Evolutionary conservation across 306 rosid genomes (phyloP).

Genomic region (Quercus mongolica): DNA sequence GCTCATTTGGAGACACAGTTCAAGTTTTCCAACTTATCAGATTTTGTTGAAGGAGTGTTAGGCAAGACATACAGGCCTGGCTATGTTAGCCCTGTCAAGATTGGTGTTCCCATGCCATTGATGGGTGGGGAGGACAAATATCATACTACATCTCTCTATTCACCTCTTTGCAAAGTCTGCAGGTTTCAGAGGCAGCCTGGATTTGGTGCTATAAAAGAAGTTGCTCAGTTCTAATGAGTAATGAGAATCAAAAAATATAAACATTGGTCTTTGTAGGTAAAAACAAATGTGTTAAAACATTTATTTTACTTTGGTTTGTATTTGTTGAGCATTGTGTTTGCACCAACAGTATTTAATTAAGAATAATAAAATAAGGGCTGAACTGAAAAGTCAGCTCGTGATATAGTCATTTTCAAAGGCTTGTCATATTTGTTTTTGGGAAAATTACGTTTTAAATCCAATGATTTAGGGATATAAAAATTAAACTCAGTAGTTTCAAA

Average conservation of each 20-base stretch:
- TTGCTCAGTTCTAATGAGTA: slow-evolving; percentile 39
- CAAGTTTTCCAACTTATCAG: slow-evolving; percentile 45
- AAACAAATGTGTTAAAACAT: background rate
- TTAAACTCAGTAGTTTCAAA: too few relatives aligned
- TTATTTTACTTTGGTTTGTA: slow-evolving; percentile 13
- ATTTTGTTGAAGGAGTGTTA: slow-evolving; percentile 63
- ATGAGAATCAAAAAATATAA: slow-evolving; percentile 2
- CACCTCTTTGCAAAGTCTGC: slow-evolving; percentile 51
- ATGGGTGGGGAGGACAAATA: slow-evolving; percentile 78
- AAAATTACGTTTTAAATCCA: too few relatives aligned
- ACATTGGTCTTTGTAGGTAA: background rate
- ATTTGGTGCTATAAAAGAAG: slow-evolving; percentile 24
- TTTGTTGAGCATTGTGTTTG: background rate
- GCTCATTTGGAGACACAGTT: slow-evolving; percentile 77
- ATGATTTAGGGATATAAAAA: too few relatives aligned
- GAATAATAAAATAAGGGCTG: slow-evolving; percentile 36
- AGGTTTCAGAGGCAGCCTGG: slow-evolving; percentile 49
- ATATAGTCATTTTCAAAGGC: background rate
- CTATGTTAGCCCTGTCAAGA: slow-evolving; percentile 68
- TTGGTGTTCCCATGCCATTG: slow-evolving; percentile 73
- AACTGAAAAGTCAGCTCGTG: slow-evolving; percentile 32
- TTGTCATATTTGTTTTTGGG: background rate
- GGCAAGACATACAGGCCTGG: slow-evolving; percentile 70
- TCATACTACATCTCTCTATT: slow-evolving; percentile 45
- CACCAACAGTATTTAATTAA: too few relatives aligned